Conservation (phyloP, 106 monocot genomes). For the Platanthera zijinensis region DNA sequence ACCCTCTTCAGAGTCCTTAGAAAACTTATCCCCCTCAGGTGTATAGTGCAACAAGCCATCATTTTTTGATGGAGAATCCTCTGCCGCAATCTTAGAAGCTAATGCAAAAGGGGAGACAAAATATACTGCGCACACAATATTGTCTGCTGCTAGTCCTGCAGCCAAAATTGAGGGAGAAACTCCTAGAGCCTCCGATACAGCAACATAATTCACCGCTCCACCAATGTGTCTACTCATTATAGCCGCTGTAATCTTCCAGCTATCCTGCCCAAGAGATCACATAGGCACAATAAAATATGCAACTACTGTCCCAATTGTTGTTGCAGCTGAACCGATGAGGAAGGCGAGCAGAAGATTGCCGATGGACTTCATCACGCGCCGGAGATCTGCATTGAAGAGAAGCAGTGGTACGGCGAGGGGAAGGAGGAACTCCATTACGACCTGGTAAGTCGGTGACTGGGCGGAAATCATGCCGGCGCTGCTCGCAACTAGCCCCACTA, state of each 20-base stretch:
- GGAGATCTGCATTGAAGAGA: constrained; percentile 48
- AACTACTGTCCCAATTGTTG: constrained; percentile 40
- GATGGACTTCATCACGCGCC: constrained; percentile 29
- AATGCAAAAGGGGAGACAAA: constrained; percentile 68
- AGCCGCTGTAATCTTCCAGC: constrained; percentile 62
- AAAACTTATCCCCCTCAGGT: constrained; percentile 22
- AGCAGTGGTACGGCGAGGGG: constrained; percentile 43
- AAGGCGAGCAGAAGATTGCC: constrained; percentile 45
- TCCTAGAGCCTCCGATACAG: constrained; percentile 74
- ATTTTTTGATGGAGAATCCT: constrained; percentile 25
- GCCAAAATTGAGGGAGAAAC: constrained; percentile 72
- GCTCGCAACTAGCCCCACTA: constrained; percentile 38
- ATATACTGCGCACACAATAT: constrained; percentile 77
- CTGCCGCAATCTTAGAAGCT: constrained; percentile 64
- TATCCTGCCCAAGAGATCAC: constrained; percentile 55
- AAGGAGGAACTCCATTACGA: constrained; percentile 43
- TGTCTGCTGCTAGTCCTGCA: constrained; percentile 80
- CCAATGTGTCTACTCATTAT: constrained; percentile 57
- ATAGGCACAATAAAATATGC: constrained; percentile 54
- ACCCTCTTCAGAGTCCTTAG: constrained; percentile 12
- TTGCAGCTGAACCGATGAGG: constrained; percentile 50
- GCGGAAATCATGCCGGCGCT: constrained; percentile 27
- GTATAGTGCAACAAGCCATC: constrained; percentile 13
- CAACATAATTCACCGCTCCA: constrained; percentile 89
- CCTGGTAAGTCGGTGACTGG: constrained; percentile 31